Evolutionary conservation across 163 green algal genomes (phyloP), one percentile per base, ranked within the genome.

Genomic region (Smithsoniella earleae): DNA sequence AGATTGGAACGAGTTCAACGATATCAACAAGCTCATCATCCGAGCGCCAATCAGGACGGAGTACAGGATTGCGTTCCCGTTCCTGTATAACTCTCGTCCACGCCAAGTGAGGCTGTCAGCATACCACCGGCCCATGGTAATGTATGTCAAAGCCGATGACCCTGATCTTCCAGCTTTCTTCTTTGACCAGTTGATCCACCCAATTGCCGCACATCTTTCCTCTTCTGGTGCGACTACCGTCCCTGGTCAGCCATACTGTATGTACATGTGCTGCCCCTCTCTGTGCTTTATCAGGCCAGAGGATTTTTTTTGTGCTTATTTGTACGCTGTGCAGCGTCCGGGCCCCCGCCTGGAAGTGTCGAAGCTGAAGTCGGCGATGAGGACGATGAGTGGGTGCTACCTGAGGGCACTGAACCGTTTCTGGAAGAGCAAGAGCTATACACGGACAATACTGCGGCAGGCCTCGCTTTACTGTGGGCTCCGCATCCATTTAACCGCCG

Each of bases 11-110:
- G 95, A 99, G 87, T 99, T 99, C 87, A 99, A 99, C 81, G 95
- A 99, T 83, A 98, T 99, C 83, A 96, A 96, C 87, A 99, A 99
- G 90, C 90, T 99, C 77, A 98, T 99, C 88, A 98, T 99, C 81
- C 85, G 80, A 6, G 66, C 87, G 2, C 92, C 93, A 69, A 95
- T 99, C 77, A 86, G 93, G 76, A 98, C 94, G 3, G 94, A 99
- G 86, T 97, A 99, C 88, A 93, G 73, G 52, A 76, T 91, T 5
- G 95, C 92, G 4, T 99, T 99, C 83, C 95, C 95, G 33, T 96
- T 96, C 87, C 84, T 99, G 80, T 99, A 99, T 90, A 99, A 99
- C 86, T 96, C 95, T 86, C 79, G 95, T 18, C 94, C 94, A 3
- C 83, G 95, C 73, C 96, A 94, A 82, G 94, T 98, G 25, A 85